A percentile compares a stretch with the other conserved stretches of the same genome.
Evolutionary conservation across 768 basidiomycete species (phyloP).

Genomic region (Tulasnella sp.): DNA sequence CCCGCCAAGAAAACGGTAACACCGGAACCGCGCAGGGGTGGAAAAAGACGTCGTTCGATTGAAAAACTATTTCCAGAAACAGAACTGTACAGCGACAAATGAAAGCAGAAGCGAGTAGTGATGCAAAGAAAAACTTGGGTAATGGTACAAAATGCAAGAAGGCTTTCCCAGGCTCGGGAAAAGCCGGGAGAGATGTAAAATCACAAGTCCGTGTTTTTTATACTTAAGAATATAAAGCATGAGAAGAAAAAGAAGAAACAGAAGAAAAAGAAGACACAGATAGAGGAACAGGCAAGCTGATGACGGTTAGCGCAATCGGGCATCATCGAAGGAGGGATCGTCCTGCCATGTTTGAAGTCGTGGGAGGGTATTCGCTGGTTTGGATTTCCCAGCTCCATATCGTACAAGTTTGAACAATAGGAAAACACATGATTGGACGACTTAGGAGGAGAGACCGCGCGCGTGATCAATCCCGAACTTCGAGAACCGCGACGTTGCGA

Average conservation of each 20-base stretch:
- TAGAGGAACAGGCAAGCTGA: neutral
- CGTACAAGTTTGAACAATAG: neutral
- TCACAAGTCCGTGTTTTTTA: conserved; percentile 1
- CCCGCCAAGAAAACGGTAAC: neutral
- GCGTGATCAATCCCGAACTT: neutral
- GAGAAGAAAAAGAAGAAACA: neutral
- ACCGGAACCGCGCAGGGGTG: neutral
- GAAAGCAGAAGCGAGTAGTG: neutral
- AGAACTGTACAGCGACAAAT: neutral
- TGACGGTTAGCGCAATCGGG: neutral
- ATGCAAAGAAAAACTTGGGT: neutral
- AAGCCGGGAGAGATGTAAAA: neutral
- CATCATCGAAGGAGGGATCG: neutral
- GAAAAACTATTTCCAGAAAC: neutral
- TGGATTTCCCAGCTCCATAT: neutral
- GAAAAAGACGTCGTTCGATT: neutral
- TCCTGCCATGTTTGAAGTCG: neutral
- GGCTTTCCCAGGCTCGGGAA: neutral
- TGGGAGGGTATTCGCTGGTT: neutral
- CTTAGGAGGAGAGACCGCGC: neutral
- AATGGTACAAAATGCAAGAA: neutral
- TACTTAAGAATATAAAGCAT: conserved; percentile 17
- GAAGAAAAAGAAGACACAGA: neutral
- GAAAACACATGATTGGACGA: neutral
- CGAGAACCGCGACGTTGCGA: neutral